phyloP scores from a whole-genome alignment of 192 early-diverging fungal genomes.

The Umbelopsis isabellina region DNA sequence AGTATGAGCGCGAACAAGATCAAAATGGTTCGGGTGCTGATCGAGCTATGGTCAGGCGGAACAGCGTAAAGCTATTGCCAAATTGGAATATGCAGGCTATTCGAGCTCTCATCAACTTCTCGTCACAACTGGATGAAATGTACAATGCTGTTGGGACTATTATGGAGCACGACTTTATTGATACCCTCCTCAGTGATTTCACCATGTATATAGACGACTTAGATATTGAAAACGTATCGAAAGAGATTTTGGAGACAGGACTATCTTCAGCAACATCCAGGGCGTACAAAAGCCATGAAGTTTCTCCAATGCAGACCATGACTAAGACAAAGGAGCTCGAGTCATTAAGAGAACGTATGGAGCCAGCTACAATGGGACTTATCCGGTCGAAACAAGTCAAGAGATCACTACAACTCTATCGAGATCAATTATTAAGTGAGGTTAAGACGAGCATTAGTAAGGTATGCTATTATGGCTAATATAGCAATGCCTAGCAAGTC shows the following conservation, averaged over 20 bases:
- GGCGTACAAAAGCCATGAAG: conserved; percentile 40
- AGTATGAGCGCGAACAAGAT: conserved; percentile 33
- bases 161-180: conserved; percentile 77
- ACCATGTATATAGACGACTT: conserved; percentile 53
- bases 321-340: conserved; percentile 14
- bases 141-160: conserved; percentile 64
- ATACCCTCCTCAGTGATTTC: conserved; percentile 66
- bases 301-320: not conserved
- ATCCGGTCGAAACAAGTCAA: conserved; percentile 72
- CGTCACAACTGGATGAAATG: conserved; percentile 66
- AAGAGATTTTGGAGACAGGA: not conserved
- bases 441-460: conserved; percentile 79
- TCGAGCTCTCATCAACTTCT: conserved; percentile 59
- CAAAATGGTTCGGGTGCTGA: not conserved
- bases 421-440: conserved; percentile 76
- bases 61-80: conserved; percentile 24
- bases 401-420: conserved; percentile 72
- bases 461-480: conserved; percentile 40
- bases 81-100: conserved; percentile 67
- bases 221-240: conserved; percentile 38
- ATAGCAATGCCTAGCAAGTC: too few relatives aligned
- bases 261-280: conserved; percentile 2
- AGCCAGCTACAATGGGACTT: conserved; percentile 78
- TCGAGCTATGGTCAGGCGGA: conserved; percentile 6
- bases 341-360: conserved; percentile 56